Percentiles rank a stretch among this genome's conserved stretches.
Conservation (phyloP, 805 yeast species). For the Tetrapisispora namnaoensis region DNA sequence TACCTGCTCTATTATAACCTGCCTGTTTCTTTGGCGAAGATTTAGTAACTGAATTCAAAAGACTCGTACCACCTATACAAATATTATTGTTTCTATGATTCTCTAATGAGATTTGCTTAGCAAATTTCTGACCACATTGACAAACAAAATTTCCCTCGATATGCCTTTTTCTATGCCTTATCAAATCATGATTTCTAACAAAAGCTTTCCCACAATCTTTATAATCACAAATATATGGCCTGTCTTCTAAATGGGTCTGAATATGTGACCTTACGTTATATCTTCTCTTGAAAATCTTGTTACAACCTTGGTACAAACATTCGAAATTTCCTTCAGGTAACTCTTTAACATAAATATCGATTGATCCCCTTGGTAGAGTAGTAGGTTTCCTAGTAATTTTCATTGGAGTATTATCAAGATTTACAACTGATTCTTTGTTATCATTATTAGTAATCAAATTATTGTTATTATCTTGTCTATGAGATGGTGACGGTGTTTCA, state of each 20-base stretch:
- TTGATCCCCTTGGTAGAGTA: constrained; percentile 75
- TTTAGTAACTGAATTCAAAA: constrained; percentile 20
- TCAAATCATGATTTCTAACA: constrained; percentile 90
- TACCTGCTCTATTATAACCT: constrained; percentile 8
- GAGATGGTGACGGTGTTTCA: constrained; percentile 38
- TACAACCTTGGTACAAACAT: constrained; percentile 71
- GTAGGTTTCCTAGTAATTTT: constrained; percentile 25
- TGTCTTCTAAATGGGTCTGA: constrained; percentile 89
- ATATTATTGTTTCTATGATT: constrained; percentile 72
- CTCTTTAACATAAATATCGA: constrained; percentile 74
- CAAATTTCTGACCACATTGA: constrained; percentile 86
- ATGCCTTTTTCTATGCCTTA: constrained; percentile 85
- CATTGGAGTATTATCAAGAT: constrained; percentile 11
- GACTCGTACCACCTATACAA: constrained; percentile 57
- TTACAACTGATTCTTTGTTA: neutral
- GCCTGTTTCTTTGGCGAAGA: constrained; percentile 23
- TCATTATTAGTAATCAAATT: constrained; percentile 1
- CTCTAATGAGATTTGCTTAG: constrained; percentile 77
- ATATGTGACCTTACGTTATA: constrained; percentile 92
- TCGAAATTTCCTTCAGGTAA: constrained; percentile 66
- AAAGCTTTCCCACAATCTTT: constrained; percentile 69
- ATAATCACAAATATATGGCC: constrained; percentile 72
- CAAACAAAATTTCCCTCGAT: constrained; percentile 62
- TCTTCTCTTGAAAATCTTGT: constrained; percentile 74
- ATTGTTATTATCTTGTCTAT: constrained; percentile 8